These are phyloP conservation scores for Candida broadrunensis DNA, from an alignment of 805 yeast species.

Conservation along the genomic window DNA sequence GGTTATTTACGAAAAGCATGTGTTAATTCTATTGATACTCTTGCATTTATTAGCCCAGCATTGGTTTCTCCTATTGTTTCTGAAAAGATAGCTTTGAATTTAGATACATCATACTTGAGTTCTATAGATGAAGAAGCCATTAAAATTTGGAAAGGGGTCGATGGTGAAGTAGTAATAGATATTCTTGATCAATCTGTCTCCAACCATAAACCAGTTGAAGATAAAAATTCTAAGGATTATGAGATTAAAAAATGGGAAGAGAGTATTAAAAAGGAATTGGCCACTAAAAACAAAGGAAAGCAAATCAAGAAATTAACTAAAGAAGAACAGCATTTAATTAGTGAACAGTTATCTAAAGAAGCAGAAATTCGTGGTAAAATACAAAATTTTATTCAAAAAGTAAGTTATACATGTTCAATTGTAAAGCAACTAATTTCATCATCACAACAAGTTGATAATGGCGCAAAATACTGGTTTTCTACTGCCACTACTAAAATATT, in stretches of 20 bases:
- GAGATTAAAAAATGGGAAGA: constrained; percentile 91
- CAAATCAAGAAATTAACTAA: constrained; percentile 57
- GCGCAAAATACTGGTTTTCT: constrained; percentile 69
- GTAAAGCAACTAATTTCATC: constrained; percentile 52
- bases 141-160: constrained; percentile 64
- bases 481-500: constrained; percentile 53
- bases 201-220: constrained; percentile 38
- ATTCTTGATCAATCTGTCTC: constrained; percentile 41
- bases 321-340: constrained; percentile 68
- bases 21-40: constrained; percentile 43
- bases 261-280: constrained; percentile 69
- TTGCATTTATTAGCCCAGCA: constrained; percentile 60
- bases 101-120: constrained; percentile 33
- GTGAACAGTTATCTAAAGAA: constrained; percentile 65
- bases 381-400: constrained; percentile 26
- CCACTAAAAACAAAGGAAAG: constrained; percentile 41
- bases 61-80: constrained; percentile 51
- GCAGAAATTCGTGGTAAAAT: constrained; percentile 50
- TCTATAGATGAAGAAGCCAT: constrained; percentile 49
- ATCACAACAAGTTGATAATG: constrained; percentile 58
- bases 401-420: constrained; percentile 51
- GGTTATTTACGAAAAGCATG: constrained; percentile 52
- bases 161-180: constrained; percentile 67
- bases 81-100: constrained; percentile 39
- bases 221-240: constrained; percentile 78